Conservation (phyloP, 1,284 basidiomycete genomes). For the Somion occarium region DNA sequence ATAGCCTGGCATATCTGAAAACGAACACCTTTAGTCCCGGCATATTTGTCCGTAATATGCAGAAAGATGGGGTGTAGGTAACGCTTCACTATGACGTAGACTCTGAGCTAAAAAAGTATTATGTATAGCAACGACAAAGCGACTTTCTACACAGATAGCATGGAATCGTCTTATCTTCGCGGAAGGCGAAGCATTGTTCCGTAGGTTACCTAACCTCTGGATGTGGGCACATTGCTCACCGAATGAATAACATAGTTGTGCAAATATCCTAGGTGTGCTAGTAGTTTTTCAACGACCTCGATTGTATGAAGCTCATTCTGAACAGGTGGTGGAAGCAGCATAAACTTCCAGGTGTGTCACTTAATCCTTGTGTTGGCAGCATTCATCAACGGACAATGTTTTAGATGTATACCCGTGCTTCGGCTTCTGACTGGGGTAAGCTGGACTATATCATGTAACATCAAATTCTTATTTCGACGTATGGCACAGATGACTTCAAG, state of each 20-base stretch:
- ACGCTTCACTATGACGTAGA: not conserved
- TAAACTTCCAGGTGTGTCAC: constrained; percentile 57
- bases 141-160: constrained; percentile 63
- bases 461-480: not conserved
- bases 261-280: constrained; percentile 56
- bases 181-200: constrained; percentile 65
- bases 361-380: not conserved
- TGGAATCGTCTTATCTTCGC: constrained; percentile 52
- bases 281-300: constrained; percentile 4
- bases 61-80: constrained; percentile 57
- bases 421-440: constrained; percentile 67
- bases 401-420: constrained; percentile 68
- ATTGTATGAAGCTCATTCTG: constrained; percentile 28
- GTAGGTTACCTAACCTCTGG: constrained; percentile 31
- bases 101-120: constrained; percentile 6
- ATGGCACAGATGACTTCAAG: constrained; percentile 62
- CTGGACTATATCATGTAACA: constrained; percentile 2
- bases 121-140: constrained; percentile 61
- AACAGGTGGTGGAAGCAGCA: constrained; percentile 49
- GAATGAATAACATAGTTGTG: constrained; percentile 39
- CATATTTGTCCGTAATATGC: constrained; percentile 68
- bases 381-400: not conserved
- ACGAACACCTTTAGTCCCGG: constrained; percentile 41
- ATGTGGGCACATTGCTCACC: constrained; percentile 1
- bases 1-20: not conserved